Evolutionary conservation across 2,329 filamentous ascomycete genomes (phyloP), one percentile per base, ranked within the genome.

Genomic region (Arthrobotrys entomopaga): DNA sequence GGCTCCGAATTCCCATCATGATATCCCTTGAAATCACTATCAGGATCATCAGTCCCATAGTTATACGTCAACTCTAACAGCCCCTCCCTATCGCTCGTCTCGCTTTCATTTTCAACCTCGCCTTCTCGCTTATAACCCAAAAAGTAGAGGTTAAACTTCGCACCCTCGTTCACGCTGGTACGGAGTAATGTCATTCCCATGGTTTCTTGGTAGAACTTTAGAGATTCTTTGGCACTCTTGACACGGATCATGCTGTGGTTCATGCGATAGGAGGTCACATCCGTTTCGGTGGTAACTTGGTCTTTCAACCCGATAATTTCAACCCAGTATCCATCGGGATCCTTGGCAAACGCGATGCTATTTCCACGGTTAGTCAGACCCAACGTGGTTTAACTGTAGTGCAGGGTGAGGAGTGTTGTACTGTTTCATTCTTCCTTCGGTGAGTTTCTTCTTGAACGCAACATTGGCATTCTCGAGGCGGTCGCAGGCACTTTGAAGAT

Each of bases 201-300:
- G 26, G 91, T 86, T 5, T 97, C 92, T 81, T 94, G 87, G 83
- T 94, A 94, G 81, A 91, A 94, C 79, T 89, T 88, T 79, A 93
- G 84, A 13, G 89, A 91, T 81, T 87, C 88, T 80, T 91, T 86
- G 22, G 86, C 84, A 78, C 91, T 88, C 84, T 97, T 98, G 83
- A 98, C 90, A 29, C 95, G 91, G 78, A 99, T 87, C 95, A 98
- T 98, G 66, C 91, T 93, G 83, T 95, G 91, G 83, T 95, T 93
- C 86, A 90, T 89, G 78, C 90, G 88, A 82, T 98, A 98, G 34
- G 88, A 91, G 16, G 82, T 81, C 0, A 88, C 82, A 78, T 97
- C 90, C 0, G 93, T 97, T 56, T 87, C 86, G 67, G 87, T 89
- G 65, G 91, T 83, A 58, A 85, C 84, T 80, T 92, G 91, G 1